Evolutionary conservation across 805 yeast species (phyloP), one percentile per base, ranked within the genome.

Genomic region (Teunomyces funiuensis): DNA sequence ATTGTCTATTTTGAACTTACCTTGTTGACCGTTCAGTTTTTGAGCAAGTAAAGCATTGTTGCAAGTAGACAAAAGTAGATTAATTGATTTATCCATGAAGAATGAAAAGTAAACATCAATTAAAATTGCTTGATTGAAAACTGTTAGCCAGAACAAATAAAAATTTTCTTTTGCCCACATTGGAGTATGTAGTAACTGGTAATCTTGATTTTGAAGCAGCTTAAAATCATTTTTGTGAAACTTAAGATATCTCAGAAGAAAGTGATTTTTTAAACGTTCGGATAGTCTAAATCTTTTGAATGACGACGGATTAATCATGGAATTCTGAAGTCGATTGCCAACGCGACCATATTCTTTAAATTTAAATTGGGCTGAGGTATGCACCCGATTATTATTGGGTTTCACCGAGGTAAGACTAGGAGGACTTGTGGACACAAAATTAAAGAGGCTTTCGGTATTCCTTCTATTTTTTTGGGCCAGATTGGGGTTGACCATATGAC

Each of bases 31-130:
- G 19, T 13, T n/a, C 11, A 25, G 11, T n/a, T 31, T 31, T 10
- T 31, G 18, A 6, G 34, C 34, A 11, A 31, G 34, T 9, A 46
- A 26, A 18, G 42, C 41, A 14, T 38, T 29, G 26, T 48, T 46
- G 39, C 55, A 52, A 5, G 39, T 43, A 16, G 37, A 47, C 23
- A 55, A 40, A 10, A 63, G 45, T 6, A 65, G 52, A 39, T 62
- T 68, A 31, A 67, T 50, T 0, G 71, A 57, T 37, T 65, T 56
- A 40, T 69, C 73, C 49, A 69, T 59, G 44, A 69, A 60, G 43
- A 66, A 69, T 2, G 58, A 55, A 45, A 60, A 63, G 41, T 66
- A 66, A 6, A 64, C 52, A 26, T 62, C 54, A 30, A 64, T 50
- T 4, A 53, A 49, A 3, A 54, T 52, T 14, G 65, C 55, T 34